Base-by-base conservation (phyloP, 2,329 filamentous ascomycete species). In the Talaromyces albobiverticillius region DNA sequence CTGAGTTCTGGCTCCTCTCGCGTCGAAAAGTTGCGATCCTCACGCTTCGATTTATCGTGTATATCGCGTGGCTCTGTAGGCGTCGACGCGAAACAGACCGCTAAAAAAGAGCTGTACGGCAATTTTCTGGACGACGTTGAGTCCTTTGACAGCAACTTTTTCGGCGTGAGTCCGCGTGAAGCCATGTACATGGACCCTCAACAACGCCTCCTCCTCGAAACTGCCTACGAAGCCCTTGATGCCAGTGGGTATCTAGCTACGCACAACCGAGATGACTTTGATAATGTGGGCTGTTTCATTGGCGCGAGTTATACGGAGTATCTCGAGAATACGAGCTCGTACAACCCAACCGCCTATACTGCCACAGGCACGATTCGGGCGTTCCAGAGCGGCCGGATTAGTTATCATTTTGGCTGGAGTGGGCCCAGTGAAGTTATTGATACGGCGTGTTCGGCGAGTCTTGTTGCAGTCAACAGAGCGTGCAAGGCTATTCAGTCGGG, bases 401-500 rank as follows among this genome's bases (percentile, higher is more conserved):
- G 69, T 1, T 72, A 73, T 59, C 74, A 72, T 48, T 75, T 72
- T 56, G 63, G 71, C 57, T 67, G 67, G 63, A 59, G 65, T 7
- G 71, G 76, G 0, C 71, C 76, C 0, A 70, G 65, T 2, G 70
- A 76, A 62, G 75, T 72, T 0, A 67, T 79, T 20, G 74, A 79
- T 38, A 79, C 76, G 0, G 76, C 76, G 1, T 79, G 76, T 48
- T 77, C 74, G 1, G 72, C 73, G 1, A 71, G 67, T 46, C 59
- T 79, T 7, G 61, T 71, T 14, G 69, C 71, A 1, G 46, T 73
- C 1, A 68, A 73, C 46, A 63, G 67, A 18, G 70, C 67, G 0
- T 64, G 70, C 7, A 61, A 67, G 38, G 62, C 58, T 11, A 46
- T 74, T 1, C 62, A 65, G 1, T 58, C 42, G 3, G 65, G 69